Evolutionary conservation across 169 alveolate species (phyloP).

Genomic region (Eimeria sp.): DNA sequence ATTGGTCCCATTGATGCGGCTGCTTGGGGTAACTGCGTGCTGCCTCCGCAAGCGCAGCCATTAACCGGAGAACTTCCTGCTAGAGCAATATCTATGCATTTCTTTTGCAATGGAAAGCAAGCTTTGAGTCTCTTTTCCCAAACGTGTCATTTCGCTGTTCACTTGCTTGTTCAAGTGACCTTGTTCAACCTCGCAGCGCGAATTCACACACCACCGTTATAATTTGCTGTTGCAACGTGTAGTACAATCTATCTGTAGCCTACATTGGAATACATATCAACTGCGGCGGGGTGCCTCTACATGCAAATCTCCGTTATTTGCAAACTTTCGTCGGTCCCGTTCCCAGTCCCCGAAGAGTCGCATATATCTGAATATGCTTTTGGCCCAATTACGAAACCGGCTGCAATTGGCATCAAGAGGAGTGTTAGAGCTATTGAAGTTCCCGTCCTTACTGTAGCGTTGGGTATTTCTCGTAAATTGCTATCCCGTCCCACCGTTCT

Average conservation of each 20-base stretch:
- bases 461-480: not conserved
- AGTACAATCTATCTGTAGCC: not conserved
- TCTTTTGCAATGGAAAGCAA: not conserved
- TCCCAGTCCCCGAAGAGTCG: not conserved
- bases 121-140: not conserved
- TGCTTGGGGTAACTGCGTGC: not conserved
- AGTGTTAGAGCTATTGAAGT: not conserved
- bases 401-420: not conserved
- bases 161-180: not conserved
- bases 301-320: not conserved
- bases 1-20: not conserved
- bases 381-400: not conserved
- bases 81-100: not conserved
- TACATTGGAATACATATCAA: not conserved
- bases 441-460: not conserved
- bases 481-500: not conserved
- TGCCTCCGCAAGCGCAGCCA: not conserved
- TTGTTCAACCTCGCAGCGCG: not conserved
- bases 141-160: not conserved
- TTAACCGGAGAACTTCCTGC: not conserved
- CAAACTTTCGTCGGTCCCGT: not conserved
- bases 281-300: not conserved
- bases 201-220: not conserved
- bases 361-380: not conserved
- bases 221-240: not conserved